Percentiles rank a stretch among this genome's conserved stretches.
These are phyloP conservation scores for Eucalyptus sp. DNA, from an alignment of 345 rosid genomes.

Conservation along the genomic window DNA sequence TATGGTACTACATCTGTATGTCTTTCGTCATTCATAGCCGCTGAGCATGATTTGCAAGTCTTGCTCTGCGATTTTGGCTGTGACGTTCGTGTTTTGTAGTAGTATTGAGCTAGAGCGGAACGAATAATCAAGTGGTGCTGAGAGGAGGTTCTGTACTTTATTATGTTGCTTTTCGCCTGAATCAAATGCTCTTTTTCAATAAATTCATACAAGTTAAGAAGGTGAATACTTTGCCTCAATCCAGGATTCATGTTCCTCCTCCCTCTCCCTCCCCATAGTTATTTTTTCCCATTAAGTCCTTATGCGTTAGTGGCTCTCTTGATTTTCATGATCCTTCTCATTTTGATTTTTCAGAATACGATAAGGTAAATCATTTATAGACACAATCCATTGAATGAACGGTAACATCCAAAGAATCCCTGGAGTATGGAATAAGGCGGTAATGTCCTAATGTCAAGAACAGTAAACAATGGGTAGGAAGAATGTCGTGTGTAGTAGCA, in stretches of 20 bases:
- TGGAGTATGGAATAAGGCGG: too few relatives aligned
- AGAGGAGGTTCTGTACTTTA: background rate
- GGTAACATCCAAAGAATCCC: background rate
- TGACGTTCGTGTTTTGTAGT: background rate
- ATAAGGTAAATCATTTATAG: background rate
- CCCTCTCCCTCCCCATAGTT: background rate
- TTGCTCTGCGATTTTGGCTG: background rate
- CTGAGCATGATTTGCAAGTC: background rate
- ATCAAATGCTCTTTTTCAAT: background rate
- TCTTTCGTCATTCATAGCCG: background rate
- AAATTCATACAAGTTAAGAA: background rate
- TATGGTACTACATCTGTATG: background rate
- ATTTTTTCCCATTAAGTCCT: background rate
- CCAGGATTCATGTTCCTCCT: background rate
- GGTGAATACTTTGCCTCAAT: background rate
- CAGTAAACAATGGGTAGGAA: background rate
- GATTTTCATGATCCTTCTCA: background rate
- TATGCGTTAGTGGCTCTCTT: background rate
- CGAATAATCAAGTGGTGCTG: background rate
- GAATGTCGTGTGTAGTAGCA: background rate
- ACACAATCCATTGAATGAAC: background rate
- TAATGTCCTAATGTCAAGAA: background rate
- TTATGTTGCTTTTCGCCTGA: background rate
- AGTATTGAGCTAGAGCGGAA: background rate
- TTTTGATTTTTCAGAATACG: background rate